Conservation (phyloP, 306 rosid genomes). For the Quillaja saponaria region DNA sequence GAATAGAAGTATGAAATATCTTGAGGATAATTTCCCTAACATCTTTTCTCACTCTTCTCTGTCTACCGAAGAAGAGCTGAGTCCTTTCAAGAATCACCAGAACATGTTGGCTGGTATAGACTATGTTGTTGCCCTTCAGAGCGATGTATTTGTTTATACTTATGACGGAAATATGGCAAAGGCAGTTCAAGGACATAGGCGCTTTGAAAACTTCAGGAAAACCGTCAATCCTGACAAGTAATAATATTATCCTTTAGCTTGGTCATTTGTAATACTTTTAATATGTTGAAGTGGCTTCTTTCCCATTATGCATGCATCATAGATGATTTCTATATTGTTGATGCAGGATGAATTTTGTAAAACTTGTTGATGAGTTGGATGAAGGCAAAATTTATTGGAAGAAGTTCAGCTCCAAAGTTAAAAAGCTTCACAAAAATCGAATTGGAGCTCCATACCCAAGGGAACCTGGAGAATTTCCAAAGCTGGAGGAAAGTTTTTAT, state of each 20-base stretch:
- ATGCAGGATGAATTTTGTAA: slow-evolving; percentile 84
- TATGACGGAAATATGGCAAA: slow-evolving; percentile 99
- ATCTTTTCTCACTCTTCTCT: slow-evolving; percentile 83
- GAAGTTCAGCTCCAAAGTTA: slow-evolving; percentile 80
- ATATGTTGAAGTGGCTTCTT: no score
- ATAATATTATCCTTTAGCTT: slow-evolving; percentile 14
- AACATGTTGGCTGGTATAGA: slow-evolving; percentile 99
- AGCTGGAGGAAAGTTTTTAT: slow-evolving; percentile 93
- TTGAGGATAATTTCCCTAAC: slow-evolving; percentile 73
- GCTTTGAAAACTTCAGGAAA: slow-evolving; percentile 89
- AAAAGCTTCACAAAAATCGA: slow-evolving; percentile 63
- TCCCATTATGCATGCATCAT: slow-evolving; percentile 19
- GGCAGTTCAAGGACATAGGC: slow-evolving; percentile 98
- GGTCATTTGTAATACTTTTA: slow-evolving; percentile 17
- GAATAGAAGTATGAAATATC: slow-evolving; percentile 82
- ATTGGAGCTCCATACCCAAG: slow-evolving; percentile 76
- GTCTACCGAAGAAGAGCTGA: slow-evolving; percentile 70
- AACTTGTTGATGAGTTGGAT: slow-evolving; percentile 76
- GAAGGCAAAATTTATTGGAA: slow-evolving; percentile 81
- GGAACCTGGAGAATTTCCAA: slow-evolving; percentile 81
- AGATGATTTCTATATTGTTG: slow-evolving; percentile 20
- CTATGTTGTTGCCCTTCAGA: slow-evolving; percentile 88
- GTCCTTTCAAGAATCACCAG: slow-evolving; percentile 78
- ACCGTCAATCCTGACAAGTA: slow-evolving; percentile 97
- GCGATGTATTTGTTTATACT: slow-evolving; percentile 80